A percentile compares a stretch with the other conserved stretches of the same genome.
These are phyloP conservation scores for Calendula officinalis DNA, from an alignment of 129 eudicot genomes.

Conservation along the genomic window DNA sequence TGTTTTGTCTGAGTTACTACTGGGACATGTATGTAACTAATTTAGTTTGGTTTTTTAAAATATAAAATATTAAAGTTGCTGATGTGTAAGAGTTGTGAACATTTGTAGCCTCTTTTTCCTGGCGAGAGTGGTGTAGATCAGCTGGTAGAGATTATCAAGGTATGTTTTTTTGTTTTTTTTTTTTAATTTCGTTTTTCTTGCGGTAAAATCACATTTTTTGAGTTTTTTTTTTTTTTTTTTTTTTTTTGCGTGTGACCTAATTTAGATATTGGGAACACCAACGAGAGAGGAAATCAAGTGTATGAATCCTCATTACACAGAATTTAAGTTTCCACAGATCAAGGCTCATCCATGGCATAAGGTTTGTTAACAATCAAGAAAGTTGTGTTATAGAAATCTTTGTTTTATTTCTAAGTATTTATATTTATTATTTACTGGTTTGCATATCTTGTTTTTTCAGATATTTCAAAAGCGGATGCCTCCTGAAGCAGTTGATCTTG, in stretches of 20 bases:
- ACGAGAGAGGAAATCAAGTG: constrained; percentile 97
- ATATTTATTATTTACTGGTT: constrained; percentile 4
- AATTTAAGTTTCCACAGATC: constrained; percentile 94
- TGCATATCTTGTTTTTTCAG: no score
- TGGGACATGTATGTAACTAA: constrained; percentile 62
- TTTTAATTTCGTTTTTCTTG: no score
- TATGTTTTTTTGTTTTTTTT: neutral
- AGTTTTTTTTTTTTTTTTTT: neutral
- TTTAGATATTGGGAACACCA: constrained; percentile 83
- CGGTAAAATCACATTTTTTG: neutral
- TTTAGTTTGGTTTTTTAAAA: neutral
- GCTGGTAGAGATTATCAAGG: constrained; percentile 95
- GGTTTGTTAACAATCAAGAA: constrained; percentile 38
- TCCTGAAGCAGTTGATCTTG: constrained; percentile 89
- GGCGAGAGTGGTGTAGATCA: constrained; percentile 99
- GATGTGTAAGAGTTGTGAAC: constrained; percentile 3
- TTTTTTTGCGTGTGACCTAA: neutral
- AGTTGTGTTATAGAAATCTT: neutral
- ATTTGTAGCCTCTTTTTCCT: constrained; percentile 88
- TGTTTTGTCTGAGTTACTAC: constrained; percentile 87
- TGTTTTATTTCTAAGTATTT: neutral
- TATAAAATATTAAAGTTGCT: neutral
- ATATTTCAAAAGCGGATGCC: constrained; percentile 91
- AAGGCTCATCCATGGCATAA: constrained; percentile 99
- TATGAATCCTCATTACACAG: constrained; percentile 96